A percentile compares a stretch with the other conserved stretches of the same genome.
These are phyloP conservation scores for Cladophialophora carrionii DNA, from an alignment of 2,329 filamentous ascomycete genomes.

Conservation along the genomic window DNA sequence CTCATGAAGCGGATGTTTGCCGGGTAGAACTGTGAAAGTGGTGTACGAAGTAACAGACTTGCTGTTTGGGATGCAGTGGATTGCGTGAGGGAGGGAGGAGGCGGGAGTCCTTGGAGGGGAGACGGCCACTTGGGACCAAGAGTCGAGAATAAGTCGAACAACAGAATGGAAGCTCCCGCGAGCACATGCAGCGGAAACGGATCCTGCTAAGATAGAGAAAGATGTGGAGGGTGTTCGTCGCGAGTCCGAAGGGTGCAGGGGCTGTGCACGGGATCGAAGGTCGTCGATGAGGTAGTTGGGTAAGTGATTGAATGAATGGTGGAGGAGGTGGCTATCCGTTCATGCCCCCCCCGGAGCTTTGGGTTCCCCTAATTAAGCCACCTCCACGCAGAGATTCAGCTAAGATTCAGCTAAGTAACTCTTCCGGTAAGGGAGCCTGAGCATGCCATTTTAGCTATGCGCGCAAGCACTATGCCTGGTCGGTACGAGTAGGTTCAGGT, in stretches of 20 bases:
- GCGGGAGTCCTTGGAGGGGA: not conserved
- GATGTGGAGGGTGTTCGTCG: not conserved
- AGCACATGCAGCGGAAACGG: not conserved
- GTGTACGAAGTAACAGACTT: not conserved
- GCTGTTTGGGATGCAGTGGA: not conserved
- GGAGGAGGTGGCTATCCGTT: constrained; percentile 2
- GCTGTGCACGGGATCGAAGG: not conserved
- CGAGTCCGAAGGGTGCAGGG: not conserved
- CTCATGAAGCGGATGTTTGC: constrained; percentile 4
- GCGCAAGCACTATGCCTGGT: not conserved
- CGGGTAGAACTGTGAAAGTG: not conserved
- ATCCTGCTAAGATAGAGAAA: not conserved
- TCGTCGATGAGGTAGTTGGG: not conserved
- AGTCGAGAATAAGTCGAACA: not conserved
- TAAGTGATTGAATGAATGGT: not conserved
- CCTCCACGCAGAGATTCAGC: constrained; percentile 3
- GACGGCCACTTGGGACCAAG: not conserved
- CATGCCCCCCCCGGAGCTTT: not conserved
- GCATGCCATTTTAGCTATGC: not conserved
- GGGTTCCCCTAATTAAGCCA: not conserved
- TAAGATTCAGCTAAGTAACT: constrained; percentile 1
- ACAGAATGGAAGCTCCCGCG: not conserved
- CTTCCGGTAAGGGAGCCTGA: not conserved
- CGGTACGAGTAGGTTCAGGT: not conserved
- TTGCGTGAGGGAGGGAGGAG: not conserved